Base-by-base conservation (phyloP, 306 rosid species). In the Hippophae rhamnoides region DNA sequence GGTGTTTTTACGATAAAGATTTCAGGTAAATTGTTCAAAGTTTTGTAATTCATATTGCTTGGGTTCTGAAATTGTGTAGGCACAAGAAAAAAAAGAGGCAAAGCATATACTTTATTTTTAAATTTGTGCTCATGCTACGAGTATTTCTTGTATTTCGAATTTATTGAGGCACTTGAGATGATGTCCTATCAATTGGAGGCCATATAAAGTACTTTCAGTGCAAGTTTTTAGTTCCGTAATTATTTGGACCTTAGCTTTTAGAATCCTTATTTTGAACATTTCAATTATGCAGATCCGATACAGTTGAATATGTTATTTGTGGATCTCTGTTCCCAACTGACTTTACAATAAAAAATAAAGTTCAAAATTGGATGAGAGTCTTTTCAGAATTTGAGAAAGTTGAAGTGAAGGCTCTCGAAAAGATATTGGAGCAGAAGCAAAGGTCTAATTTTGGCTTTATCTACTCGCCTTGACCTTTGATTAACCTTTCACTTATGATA, bases 391-490 rank as follows among this genome's bases (percentile, higher is more conserved):
- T 88, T 73, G 99, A 86, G 66, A 93, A 84, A 79, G 93, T 93
- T 66, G 99, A 93, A 82, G 72, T 82, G 65, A 93, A 82, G 88
- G 97, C 99, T 77, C 84, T 93, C 74, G 99, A 89, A 79, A 93
- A 81, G 84, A 76, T 88, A 61, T 74, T 93, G 73, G 99, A 88
- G 78, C 99, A 93, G 85, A 93, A 93, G 69, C 97, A 89, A 74
- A 88, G 99, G 99, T 86, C 72, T 56, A 14, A 49, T 58, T 55
- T 66, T 68, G 62, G 53, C 14, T 51, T 31, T 31, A 2, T 2
- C 38, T 62, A 63, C 64, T 11, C 67, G 78, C 50, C 57, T 41
- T 46, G 27, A 31, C 50, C 44, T 65, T 72, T 47, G 68, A 47
- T 72, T 54, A n/a, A 60, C 38, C 38, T 65, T 61, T 41, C 47